Percentiles rank a stretch among this genome's conserved stretches.
Conservation (phyloP, 2,329 filamentous ascomycete species). For the Xylariaceae sp. region DNA sequence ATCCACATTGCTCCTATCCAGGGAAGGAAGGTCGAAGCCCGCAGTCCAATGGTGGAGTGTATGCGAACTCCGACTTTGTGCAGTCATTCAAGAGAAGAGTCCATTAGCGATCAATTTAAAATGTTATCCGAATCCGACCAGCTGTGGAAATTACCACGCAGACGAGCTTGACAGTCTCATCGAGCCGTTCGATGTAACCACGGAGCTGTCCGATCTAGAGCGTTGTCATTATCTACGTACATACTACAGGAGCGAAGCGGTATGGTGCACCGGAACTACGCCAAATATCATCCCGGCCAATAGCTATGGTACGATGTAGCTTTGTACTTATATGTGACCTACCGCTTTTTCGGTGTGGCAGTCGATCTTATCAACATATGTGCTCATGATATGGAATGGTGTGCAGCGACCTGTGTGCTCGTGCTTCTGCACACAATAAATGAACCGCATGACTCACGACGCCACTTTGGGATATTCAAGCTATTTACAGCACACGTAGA, state of each 20-base stretch:
- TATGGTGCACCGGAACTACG: not conserved
- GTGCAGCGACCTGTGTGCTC: not conserved
- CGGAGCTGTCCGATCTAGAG: slow-evolving; percentile 22
- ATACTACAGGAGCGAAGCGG: not conserved
- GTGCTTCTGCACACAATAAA: not conserved
- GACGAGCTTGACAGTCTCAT: not conserved
- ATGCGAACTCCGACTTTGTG: slow-evolving; percentile 10
- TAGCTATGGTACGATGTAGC: slow-evolving; percentile 6
- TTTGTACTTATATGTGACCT: slow-evolving; percentile 20
- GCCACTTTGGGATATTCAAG: not conserved
- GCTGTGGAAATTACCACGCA: no score
- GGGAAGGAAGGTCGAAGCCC: slow-evolving; percentile 5
- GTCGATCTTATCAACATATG: slow-evolving; percentile 8
- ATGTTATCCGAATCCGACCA: no score
- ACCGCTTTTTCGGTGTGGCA: slow-evolving; percentile 22
- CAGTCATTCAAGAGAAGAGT: not conserved
- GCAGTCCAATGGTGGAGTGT: slow-evolving; percentile 6
- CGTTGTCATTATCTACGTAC: no score
- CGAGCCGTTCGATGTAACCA: slow-evolving; percentile 11
- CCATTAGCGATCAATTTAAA: no score
- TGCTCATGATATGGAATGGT: not conserved
- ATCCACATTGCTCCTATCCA: not conserved
- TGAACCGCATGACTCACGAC: slow-evolving; percentile 22
- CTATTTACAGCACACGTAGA: no score
- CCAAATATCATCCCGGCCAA: slow-evolving; percentile 12